Base-by-base conservation (phyloP, 805 yeast species). In the Metschnikowia hibisci region DNA sequence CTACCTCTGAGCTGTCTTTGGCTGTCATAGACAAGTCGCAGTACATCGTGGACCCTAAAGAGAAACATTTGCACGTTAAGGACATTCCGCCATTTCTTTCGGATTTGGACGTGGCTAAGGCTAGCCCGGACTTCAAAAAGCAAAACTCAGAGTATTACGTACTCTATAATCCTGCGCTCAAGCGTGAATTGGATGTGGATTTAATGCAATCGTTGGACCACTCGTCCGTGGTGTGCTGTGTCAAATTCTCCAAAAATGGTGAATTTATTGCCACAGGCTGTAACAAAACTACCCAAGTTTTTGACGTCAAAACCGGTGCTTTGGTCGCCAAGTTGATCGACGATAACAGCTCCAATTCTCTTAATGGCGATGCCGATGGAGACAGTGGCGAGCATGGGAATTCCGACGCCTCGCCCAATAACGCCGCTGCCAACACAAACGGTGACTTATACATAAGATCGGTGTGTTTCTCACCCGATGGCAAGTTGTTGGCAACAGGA, bases 381-480 rank as follows among this genome's bases (percentile, higher is more conserved):
- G 52, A 47, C 28, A 43, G 39, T 42, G 73, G 72, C 33, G 72
- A 76, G 30, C 64, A 76, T 27, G 66, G 60, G 18, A 58, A 56
- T 25, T 52, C 62, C 32, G 61, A 56, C 33, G 52, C 58, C 29
- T 29, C 54, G 20, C 41, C 53, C 32, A 44, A 57, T 25, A 68
- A 66, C 18, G 59, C 72, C 29, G 80, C 77, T 44, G 82, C 82
- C 46, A 76, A 80, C 26, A 79, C 79, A 47, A 81, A 77, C 47
- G 89, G 87, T 42, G 98, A 91, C 65, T 74, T 91, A 58, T 91
- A 91, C 69, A 90, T 91, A 53, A 80, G 99, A 58, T 86, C 96
- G 2, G 97, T 93, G 42, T 90, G 97, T 63, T 91, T 91, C 71
- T 85, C 96, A 3, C 97, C 99, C 39, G 96, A 91, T 67, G 86